Evolutionary conservation across 208 protist genomes (phyloP).

Genomic region (Trichomonas tenax): DNA sequence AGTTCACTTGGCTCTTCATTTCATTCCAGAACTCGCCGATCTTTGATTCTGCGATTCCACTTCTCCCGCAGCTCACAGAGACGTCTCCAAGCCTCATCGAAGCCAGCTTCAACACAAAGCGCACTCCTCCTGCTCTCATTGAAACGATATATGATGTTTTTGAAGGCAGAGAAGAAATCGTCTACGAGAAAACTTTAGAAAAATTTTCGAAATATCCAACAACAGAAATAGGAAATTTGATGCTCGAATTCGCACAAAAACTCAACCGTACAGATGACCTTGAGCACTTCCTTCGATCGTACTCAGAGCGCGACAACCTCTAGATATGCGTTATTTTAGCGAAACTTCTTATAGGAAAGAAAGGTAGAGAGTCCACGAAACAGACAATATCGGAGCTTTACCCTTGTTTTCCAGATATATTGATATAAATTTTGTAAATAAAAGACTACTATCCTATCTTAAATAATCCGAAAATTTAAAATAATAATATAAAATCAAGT

Average conservation of each 20-base stretch:
- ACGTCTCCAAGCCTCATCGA: background rate
- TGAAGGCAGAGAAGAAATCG: background rate
- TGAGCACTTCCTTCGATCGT: background rate
- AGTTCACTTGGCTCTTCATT: background rate
- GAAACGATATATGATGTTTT: background rate
- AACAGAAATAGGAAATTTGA: background rate
- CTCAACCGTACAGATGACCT: background rate
- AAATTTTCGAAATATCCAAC: background rate
- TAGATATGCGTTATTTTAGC: background rate
- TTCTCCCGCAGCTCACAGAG: background rate
- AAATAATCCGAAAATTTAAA: no score
- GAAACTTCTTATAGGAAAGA: background rate
- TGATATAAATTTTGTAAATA: no score
- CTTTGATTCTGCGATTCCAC: background rate
- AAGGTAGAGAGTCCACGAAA: background rate
- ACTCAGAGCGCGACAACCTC: background rate
- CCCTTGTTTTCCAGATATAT: no score
- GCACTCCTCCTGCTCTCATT: background rate
- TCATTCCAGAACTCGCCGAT: background rate
- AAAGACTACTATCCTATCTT: no score
- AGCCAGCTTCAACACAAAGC: background rate
- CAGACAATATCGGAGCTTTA: background rate
- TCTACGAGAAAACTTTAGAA: background rate
- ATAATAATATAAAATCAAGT: no score
- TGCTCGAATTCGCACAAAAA: background rate